Evolutionary conservation across 1,284 basidiomycete genomes (phyloP), one percentile per base, ranked within the genome.

Genomic region (Pholiota adiposa): DNA sequence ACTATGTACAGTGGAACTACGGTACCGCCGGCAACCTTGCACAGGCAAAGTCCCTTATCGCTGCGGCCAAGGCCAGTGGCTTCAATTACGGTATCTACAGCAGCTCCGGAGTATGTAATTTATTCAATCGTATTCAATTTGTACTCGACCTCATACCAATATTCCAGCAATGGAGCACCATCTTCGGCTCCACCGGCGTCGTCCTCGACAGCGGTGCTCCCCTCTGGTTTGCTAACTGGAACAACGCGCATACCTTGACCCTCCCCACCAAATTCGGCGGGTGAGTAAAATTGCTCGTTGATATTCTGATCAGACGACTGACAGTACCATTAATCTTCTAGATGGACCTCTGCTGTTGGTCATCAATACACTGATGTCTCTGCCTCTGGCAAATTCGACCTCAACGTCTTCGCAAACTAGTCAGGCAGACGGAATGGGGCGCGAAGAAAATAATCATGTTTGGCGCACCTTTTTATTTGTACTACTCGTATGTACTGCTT

Each of bases 201-300:
- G 65, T 68, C 8, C 58, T 70, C 7, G 69, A 70, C 25, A 61
- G 31, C 44, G 29, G 62, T 12, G 65, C 36, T 8, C 69, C 67
- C 29, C 58, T 70, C n/a, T 70, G 69, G 67, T 70, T 70, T 48
- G 67, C 69, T 1, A 69, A 66, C 1, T 70, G 41, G 34, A 64
- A 70, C 43, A 65, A 67, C 34, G 63, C 61, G 19, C 41, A 67
- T 62, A 59, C 61, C 3, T 53, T 67, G 16, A 64, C 59, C n/a
- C 34, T 68, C 8, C 56, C 55, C 12, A 68, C 57, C 27, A 46
- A 27, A 12, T 69, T 69, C 36, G 67, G 68, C 56, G 67, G 68
- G 65, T 68, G 44, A 46, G 65, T 62, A 4, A 23, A n/a, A 27
- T 46, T 25, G 12, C 29, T 4, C 11, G 29, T 31, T 31, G 23